These are phyloP conservation scores for Podosphaera xanthii DNA, from an alignment of 2,329 filamentous ascomycete genomes.

Conservation along the genomic window DNA sequence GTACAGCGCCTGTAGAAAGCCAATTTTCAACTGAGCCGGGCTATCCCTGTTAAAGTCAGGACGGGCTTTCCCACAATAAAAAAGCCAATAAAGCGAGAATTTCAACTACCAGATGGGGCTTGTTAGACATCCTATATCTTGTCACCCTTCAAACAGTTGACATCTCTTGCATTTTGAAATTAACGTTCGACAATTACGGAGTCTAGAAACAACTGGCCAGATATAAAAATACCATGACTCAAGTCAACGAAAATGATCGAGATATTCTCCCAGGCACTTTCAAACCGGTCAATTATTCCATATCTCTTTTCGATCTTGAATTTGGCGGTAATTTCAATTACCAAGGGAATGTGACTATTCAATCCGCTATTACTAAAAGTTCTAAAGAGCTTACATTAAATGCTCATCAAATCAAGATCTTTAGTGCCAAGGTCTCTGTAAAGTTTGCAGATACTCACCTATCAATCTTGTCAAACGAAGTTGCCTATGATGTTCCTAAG, in stretches of 20 bases:
- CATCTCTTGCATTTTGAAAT: no score
- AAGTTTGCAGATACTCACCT: conserved; percentile 31
- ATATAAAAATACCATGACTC: conserved; percentile 7
- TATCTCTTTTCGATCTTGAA: conserved; percentile 64
- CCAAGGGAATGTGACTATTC: conserved; percentile 66
- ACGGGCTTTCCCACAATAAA: no score
- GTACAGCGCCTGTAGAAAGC: no score
- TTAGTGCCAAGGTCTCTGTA: conserved; percentile 37
- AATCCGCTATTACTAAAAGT: conserved; percentile 45
- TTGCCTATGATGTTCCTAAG: conserved; percentile 61
- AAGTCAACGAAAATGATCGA: conserved; percentile 29
- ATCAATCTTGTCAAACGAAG: conserved; percentile 35
- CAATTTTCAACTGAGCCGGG: no score
- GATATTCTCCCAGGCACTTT: conserved; percentile 40
- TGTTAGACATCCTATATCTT: neutral
- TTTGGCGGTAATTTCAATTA: conserved; percentile 48
- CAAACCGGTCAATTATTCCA: conserved; percentile 66
- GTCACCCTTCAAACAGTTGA: no score
- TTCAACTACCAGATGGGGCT: no score
- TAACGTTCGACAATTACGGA: no score
- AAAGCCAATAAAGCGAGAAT: no score
- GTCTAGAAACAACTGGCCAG: no score
- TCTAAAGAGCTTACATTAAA: conserved; percentile 68
- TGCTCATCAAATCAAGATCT: conserved; percentile 59
- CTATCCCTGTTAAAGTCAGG: no score